Percentiles rank a stretch among this genome's conserved stretches.
phyloP scores from a whole-genome alignment of 352 stramenopile genomes.

The Phytophthora crassamura region DNA sequence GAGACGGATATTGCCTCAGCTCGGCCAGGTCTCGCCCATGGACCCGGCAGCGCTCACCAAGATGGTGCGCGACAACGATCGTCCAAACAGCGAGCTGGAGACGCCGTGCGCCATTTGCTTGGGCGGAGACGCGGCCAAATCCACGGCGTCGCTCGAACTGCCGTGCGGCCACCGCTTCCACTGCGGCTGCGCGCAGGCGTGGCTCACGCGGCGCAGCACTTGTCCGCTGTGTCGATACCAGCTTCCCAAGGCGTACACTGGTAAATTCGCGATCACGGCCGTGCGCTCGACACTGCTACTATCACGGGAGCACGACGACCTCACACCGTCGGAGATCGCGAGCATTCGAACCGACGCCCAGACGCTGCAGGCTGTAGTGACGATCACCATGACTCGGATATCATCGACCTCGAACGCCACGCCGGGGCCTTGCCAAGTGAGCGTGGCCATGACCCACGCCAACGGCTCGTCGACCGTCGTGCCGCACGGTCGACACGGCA shows the following conservation, averaged over 20 bases:
- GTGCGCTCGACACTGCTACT: conserved; percentile 69
- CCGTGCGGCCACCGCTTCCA: conserved; percentile 94
- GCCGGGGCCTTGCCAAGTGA: conserved; percentile 55
- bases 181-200: conserved; percentile 89
- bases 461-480: conserved; percentile 37
- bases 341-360: conserved; percentile 34
- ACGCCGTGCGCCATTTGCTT: conserved; percentile 90
- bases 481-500: not conserved
- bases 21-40: conserved; percentile 27
- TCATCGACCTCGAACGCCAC: conserved; percentile 1
- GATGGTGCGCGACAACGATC: conserved; percentile 34
- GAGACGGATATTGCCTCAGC: conserved; percentile 24
- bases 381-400: conserved; percentile 67
- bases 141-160: conserved; percentile 57
- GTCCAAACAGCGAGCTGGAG: conserved; percentile 23
- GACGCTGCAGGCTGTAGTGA: conserved; percentile 58
- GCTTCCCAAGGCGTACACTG: conserved; percentile 74
- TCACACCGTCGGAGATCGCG: conserved; percentile 48
- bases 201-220: conserved; percentile 89
- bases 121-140: conserved; percentile 47
- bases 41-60: conserved; percentile 24
- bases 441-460: conserved; percentile 60
- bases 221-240: conserved; percentile 95
- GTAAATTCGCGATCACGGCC: conserved; percentile 66
- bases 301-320: conserved; percentile 45